Base-by-base conservation (phyloP, 2,329 filamentous ascomycete species). In the Teratosphaeria destructans region DNA sequence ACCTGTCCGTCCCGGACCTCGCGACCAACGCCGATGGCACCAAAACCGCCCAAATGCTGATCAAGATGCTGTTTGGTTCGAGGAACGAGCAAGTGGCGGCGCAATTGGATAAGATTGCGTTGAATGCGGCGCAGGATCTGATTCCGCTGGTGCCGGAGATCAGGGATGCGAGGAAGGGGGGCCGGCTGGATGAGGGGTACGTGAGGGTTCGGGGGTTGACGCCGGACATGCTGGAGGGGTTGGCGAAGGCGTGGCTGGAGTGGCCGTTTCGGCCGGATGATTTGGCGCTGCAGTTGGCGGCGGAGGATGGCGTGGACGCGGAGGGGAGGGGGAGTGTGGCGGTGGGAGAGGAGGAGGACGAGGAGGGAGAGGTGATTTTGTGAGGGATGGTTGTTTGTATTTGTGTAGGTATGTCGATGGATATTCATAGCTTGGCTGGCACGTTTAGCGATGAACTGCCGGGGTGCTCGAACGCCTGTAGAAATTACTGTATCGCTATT, bases 161-260 rank as follows among this genome's bases (percentile, higher is more conserved):
- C 35, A 69, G 61, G 1, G 82, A 87, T 65, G 69, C 76, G 2
- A 62, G 60, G 0, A 69, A 67, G 16, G 82, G 84, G 1, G 85
- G 67, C n/a, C 47, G 71, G 72, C 43, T 71, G 58, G 76, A 76
- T 12, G 7, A 12, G 37, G 74, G 75, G 1, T 72, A 76, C 58
- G 57, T 86, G 37, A 69, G 71, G 0, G 74, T 79, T 5, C 73
- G 85, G 4, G 69, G 72, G 29, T 64, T 89, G 60, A 83, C 80
- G 52, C 70, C 76, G 64, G 66, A 69, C 14, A 84, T 88, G 76
- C 77, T 84, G 70, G 69, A 77, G 19, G 82, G 86, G 61, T 72
- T 89, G 16, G 62, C 85, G 4, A 76, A 81, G 63, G 79, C 80
- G 0, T 89, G 83, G 78, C 77, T 83, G 71, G 74, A 79, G 56